Percentiles rank a stretch among this genome's conserved stretches.
These are phyloP conservation scores for Durio zibethinus DNA, from an alignment of 345 rosid species.

Conservation along the genomic window DNA sequence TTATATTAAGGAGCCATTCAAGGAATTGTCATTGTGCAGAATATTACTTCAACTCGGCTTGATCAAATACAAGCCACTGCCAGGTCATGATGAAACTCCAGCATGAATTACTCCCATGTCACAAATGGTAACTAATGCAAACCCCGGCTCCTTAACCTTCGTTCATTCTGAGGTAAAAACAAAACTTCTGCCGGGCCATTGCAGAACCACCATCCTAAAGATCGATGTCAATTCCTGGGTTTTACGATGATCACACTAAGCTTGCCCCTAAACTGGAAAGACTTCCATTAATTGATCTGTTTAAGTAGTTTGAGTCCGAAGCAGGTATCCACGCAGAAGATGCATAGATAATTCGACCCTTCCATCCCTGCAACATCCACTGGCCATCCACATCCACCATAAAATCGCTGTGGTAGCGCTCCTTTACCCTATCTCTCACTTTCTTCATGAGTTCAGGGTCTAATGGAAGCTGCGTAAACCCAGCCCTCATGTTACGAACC, in stretches of 20 bases:
- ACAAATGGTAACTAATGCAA: no score
- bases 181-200: neutral
- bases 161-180: neutral
- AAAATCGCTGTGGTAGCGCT: constrained; percentile 43
- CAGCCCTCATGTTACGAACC: constrained; percentile 36
- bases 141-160: neutral
- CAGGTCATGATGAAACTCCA: neutral
- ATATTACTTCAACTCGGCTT: neutral
- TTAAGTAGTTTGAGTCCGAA: constrained; percentile 7
- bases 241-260: neutral
- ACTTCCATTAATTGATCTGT: neutral
- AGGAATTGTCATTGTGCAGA: neutral
- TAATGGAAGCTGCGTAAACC: constrained; percentile 44
- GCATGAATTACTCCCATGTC: neutral
- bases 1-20: neutral
- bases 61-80: neutral
- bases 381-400: constrained; percentile 32
- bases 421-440: constrained; percentile 20
- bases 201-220: neutral
- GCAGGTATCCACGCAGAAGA: constrained; percentile 43
- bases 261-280: neutral
- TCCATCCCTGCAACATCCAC: constrained; percentile 64
- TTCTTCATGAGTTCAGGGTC: constrained; percentile 27
- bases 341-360: constrained; percentile 45
- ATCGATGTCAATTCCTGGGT: neutral